Evolutionary conservation across 805 yeast genomes (phyloP), one percentile per base, ranked within the genome.

Genomic region (Brettanomyces anomalus): DNA sequence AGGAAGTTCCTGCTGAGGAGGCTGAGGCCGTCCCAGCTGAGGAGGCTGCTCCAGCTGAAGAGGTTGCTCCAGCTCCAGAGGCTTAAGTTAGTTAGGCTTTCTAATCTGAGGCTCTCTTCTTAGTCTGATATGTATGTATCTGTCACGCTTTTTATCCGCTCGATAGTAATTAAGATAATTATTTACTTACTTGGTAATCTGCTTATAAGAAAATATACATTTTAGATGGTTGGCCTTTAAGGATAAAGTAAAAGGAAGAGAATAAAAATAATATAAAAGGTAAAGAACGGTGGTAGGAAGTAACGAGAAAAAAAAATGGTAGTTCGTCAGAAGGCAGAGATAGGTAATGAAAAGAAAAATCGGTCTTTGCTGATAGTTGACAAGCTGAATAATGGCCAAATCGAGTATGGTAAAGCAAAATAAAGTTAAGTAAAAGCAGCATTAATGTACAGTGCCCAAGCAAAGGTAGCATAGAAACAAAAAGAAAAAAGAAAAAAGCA

Each of bases 1-100:
- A 65, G 61, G 67, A 33, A 11, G 45, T 32, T 47, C 63, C 61
- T 53, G 67, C 64, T 44, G 66, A 55, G 49, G 61, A 49, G 43
- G 54, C 44, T 40, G 57, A 52, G 40, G 68, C 54, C 46, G 67
- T 53, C 48, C 63, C 61, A 51, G 65, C 56, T 48, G 69, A 58
- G 52, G 28, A 24, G 10, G 56, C 65, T 52, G 30, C 32, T n/a
- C 39, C 39, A 20, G 58, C 61, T 44, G 58, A 39, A 53, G 52
- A 31, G 28, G 34, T 14, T 26, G 40, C 20, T n/a, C 40, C 49
- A 20, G 54, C 49, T 44, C 52, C 48, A 39, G 59, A 48, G 43
- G 51, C 50, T 42, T 39, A 40, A 34, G 42, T 41, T 11, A 19
- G 17, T 17, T 24, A 24, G 10, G 28, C 28, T 24, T 24, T 24